Percentiles rank a stretch among this genome's conserved stretches.
Conservation (phyloP, 768 basidiomycete genomes). For the Cystobasidium ongulense region DNA sequence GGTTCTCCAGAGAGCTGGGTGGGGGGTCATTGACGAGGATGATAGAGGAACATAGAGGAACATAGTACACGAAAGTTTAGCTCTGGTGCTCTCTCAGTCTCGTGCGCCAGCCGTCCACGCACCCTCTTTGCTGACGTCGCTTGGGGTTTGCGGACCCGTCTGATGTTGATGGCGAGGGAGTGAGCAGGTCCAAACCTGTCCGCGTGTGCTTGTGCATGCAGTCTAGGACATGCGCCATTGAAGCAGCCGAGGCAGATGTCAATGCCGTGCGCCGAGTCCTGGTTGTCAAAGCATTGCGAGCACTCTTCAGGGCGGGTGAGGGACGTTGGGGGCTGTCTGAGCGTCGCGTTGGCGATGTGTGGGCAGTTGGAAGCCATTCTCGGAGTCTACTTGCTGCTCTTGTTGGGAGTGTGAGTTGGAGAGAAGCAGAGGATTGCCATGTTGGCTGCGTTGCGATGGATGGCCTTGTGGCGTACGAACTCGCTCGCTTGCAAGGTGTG, state of each 20-base stretch:
- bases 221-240: slow-evolving; percentile 79
- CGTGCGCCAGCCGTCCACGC: not conserved
- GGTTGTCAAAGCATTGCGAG: slow-evolving; percentile 91
- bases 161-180: slow-evolving; percentile 67
- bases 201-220: slow-evolving; percentile 67
- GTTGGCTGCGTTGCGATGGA: too few relatives aligned
- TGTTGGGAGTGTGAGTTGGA: too few relatives aligned
- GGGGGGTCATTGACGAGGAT: not conserved
- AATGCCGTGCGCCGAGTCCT: slow-evolving; percentile 69
- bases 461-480: too few relatives aligned
- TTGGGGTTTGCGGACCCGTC: slow-evolving; percentile 57
- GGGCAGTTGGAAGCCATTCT: not conserved
- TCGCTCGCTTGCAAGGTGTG: too few relatives aligned
- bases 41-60: not conserved
- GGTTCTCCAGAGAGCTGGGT: slow-evolving; percentile 66
- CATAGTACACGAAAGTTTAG: not conserved
- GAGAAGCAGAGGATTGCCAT: too few relatives aligned
- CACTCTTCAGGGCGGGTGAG: slow-evolving; percentile 62
- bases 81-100: not conserved
- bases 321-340: not conserved
- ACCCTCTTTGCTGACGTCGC: not conserved
- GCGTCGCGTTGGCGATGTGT: not conserved
- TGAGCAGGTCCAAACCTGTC: slow-evolving; percentile 60
- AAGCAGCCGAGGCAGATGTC: slow-evolving; percentile 89
- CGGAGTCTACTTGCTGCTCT: too few relatives aligned